Evolutionary conservation across 1,284 basidiomycete genomes (phyloP).

Genomic region (Baeospora myosura): DNA sequence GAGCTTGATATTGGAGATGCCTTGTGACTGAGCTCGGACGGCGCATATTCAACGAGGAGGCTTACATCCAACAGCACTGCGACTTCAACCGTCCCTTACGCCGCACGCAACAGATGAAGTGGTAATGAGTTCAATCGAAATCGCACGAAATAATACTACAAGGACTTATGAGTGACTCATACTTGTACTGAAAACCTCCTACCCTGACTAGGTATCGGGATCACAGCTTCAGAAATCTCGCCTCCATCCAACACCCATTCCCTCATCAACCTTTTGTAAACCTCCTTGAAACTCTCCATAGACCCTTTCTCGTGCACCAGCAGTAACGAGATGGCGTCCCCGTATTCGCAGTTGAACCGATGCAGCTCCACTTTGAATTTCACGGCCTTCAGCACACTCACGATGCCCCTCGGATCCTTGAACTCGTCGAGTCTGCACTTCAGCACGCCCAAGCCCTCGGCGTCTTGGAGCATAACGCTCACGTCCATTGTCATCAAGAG

Average conservation of each 20-base stretch:
- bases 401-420: slow-evolving; percentile 49
- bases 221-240: slow-evolving; percentile 8
- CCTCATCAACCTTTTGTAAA: slow-evolving; percentile 60
- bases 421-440: slow-evolving; percentile 62
- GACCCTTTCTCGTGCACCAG: slow-evolving; percentile 84
- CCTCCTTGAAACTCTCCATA: slow-evolving; percentile 67
- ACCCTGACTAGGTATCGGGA: too few relatives aligned
- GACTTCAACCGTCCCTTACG: too few relatives aligned
- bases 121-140: too few relatives aligned
- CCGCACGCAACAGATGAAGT: too few relatives aligned
- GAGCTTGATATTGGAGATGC: too few relatives aligned
- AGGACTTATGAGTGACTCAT: too few relatives aligned
- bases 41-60: too few relatives aligned
- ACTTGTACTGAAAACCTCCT: too few relatives aligned
- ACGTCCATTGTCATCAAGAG: slow-evolving; percentile 71
- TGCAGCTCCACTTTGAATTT: slow-evolving; percentile 76
- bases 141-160: too few relatives aligned
- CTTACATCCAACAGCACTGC: too few relatives aligned
- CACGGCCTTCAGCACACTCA: slow-evolving; percentile 53
- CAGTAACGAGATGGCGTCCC: slow-evolving; percentile 52
- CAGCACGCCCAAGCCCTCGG: slow-evolving; percentile 53
- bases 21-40: too few relatives aligned
- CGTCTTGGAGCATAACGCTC: slow-evolving; percentile 57
- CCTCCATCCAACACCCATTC: slow-evolving; percentile 63
- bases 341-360: slow-evolving; percentile 31